phyloP scores from a whole-genome alignment of 352 stramenopile species.

The Detonula confervacea region DNA sequence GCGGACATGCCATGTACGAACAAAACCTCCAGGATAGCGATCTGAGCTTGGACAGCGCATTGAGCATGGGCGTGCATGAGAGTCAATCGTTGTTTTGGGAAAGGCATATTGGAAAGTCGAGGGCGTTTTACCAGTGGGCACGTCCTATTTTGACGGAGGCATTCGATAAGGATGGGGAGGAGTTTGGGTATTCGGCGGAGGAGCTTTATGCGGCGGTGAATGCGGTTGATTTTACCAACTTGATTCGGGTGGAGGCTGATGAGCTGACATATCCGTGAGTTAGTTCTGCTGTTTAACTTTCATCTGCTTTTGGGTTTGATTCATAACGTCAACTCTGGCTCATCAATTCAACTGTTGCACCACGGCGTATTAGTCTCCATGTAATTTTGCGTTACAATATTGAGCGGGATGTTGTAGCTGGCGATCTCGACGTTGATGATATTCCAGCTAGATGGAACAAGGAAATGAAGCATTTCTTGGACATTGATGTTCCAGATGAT shows the following conservation, averaged over 20 bases:
- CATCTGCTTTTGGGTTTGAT: no score
- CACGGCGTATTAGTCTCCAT: no score
- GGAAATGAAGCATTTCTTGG: constrained; percentile 76
- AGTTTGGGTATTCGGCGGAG: constrained; percentile 66
- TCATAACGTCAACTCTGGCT: no score
- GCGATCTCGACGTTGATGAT: constrained; percentile 69
- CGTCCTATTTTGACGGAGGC: constrained; percentile 57
- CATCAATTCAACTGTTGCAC: no score
- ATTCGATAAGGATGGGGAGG: constrained; percentile 54
- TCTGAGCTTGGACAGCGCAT: constrained; percentile 57
- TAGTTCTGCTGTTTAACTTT: no score
- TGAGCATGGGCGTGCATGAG: constrained; percentile 86
- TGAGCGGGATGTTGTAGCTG: constrained; percentile 79
- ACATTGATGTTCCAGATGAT: constrained; percentile 76
- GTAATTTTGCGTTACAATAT: constrained; percentile 86
- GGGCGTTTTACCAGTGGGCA: constrained; percentile 74
- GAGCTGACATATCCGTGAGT: constrained; percentile 85
- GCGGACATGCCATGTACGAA: constrained; percentile 80
- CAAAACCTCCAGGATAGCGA: constrained; percentile 55
- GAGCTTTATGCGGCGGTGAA: constrained; percentile 84
- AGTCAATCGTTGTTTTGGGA: constrained; percentile 86
- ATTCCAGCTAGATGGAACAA: constrained; percentile 81
- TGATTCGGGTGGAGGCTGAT: constrained; percentile 87
- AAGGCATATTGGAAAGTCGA: constrained; percentile 77
- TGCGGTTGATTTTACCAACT: constrained; percentile 58